Evolutionary conservation across 495 filamentous ascomycete genomes (phyloP), one percentile per base, ranked within the genome.

Genomic region (Baudoinia panamericana): DNA sequence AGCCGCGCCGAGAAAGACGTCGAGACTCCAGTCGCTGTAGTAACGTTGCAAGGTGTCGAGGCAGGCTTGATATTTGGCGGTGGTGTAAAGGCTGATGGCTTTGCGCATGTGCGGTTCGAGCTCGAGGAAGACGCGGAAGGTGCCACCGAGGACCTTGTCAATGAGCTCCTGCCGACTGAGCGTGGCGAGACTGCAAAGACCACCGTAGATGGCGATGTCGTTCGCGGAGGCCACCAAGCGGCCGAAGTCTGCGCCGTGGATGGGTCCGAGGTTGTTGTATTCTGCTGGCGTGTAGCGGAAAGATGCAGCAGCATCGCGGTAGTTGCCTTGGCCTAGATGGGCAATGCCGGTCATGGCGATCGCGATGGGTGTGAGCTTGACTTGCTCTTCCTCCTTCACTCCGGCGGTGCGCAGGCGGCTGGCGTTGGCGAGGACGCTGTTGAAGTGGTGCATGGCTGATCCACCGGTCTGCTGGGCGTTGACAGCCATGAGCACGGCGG

Each of bases 51-150:
- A 70, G 24, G 86, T 84, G 32, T 72, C 67, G 19, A 97, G 69
- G 48, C 87, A 94, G 4, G 74, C 67, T 2, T 81, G 75, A 61
- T 93, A 97, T 49, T 93, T 80, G 27, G 82, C 81, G 39, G 76
- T 82, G 49, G 84, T 80, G 59, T 96, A 96, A 64, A 80, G 79
- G 1, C 72, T 66, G 39, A 97, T 80, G 18, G 90, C 92, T 15
- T 84, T 82, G 35, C 92, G 81, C 45, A 97, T 81, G 51, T 96
- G 87, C 1, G 92, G 87, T 56, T 95, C 90, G 1, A 88, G 70
- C 57, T 97, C 88, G 2, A 97, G 72, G 60, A 85, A 95, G 33
- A 69, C 74, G 31, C 92, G 76, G 67, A 97, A 97, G 23, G 65
- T 62, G 48, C 82, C 88, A 13, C 87, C 84, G 0, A 97, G 73